Evolutionary conservation across 768 basidiomycete genomes (phyloP).

Genomic region (Pleurotus djamor): DNA sequence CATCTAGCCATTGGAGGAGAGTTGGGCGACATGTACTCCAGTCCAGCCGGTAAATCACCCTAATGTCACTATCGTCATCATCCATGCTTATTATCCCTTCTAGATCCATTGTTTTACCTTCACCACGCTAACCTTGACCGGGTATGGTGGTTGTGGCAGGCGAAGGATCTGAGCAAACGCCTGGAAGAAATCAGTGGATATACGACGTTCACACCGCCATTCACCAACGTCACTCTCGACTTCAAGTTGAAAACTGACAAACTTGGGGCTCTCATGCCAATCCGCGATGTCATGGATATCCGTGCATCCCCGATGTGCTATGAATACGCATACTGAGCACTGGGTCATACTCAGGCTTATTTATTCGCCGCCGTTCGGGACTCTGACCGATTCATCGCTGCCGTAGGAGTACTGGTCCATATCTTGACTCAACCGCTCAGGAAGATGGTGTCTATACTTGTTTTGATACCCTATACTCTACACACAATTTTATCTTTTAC

Average conservation of each 20-base stretch:
- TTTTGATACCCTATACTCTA: too few relatives aligned
- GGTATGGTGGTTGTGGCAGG: slow-evolving; percentile 40
- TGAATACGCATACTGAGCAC: slow-evolving; percentile 18
- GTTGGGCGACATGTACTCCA: slow-evolving; percentile 30
- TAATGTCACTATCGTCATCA: neutral
- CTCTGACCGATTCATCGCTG: too few relatives aligned
- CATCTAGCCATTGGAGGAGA: slow-evolving; percentile 33
- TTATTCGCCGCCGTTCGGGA: too few relatives aligned
- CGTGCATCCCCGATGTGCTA: slow-evolving; percentile 23
- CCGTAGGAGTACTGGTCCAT: too few relatives aligned
- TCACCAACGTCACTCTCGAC: slow-evolving; percentile 27
- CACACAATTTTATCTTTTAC: too few relatives aligned
- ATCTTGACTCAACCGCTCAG: too few relatives aligned
- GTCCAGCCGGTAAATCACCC: slow-evolving; percentile 30
- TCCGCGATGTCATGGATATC: slow-evolving; percentile 29
- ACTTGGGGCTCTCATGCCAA: slow-evolving; percentile 21
- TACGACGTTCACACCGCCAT: slow-evolving; percentile 22
- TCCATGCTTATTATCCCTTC: neutral
- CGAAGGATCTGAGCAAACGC: slow-evolving; percentile 17
- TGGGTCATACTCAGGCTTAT: neutral
- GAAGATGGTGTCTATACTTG: too few relatives aligned
- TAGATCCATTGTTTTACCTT: slow-evolving; percentile 37
- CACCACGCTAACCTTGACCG: slow-evolving; percentile 38
- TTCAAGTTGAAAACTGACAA: slow-evolving; percentile 22
- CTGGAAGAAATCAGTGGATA: slow-evolving; percentile 33